Evolutionary conservation across 2,329 filamentous ascomycete genomes (phyloP), one percentile per base, ranked within the genome.

Genomic region (Penicillium palitans): DNA sequence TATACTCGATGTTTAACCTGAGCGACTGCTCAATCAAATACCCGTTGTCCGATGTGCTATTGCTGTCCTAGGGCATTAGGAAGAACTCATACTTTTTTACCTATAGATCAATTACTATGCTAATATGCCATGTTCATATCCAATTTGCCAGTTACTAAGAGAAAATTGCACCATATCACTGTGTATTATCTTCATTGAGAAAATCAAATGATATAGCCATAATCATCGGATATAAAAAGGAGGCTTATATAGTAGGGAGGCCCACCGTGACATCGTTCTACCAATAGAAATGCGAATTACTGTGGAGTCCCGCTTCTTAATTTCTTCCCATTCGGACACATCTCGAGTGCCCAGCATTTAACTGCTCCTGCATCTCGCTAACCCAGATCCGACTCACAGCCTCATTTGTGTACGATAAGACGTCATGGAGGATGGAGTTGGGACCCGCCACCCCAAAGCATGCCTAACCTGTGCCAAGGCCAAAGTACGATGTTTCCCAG

Each of bases 381-480:
- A 21, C 17, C 4, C 17, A 21, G n/a, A 39, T 39, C 19, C 9
- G 17, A 39, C 15, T 25, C 6, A 27, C 15, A 6, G 21, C 25
- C 25, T 47, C 8, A 7, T n/a, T 27, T 21, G n/a, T 15, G n/a
- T n/a, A 35, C 25, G 17, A 13, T 10, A 42, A 37, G 27, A 29
- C 17, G 2, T 25, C 31, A 65, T 65, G 62, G 55, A 53, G 17
- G 46, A 61, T 12, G 15, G n/a, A 27, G 50, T 35, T 33, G 59
- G 55, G 25, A 27, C 41, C 27, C 61, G 63, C n/a, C 44, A 61
- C 15, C 56, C 64, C 2, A 66, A 64, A 47, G 64, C 64, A 13
- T 66, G 64, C 31, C 48, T 50, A 21, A 61, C 61, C 17, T 66
- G 64, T 47, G 64, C 64, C 47, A 66, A 64, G 56, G 64, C 64